Percentiles rank a stretch among this genome's conserved stretches.
Conservation (phyloP, 1,284 basidiomycete species). For the Tilletiopsis washingtonensis region DNA sequence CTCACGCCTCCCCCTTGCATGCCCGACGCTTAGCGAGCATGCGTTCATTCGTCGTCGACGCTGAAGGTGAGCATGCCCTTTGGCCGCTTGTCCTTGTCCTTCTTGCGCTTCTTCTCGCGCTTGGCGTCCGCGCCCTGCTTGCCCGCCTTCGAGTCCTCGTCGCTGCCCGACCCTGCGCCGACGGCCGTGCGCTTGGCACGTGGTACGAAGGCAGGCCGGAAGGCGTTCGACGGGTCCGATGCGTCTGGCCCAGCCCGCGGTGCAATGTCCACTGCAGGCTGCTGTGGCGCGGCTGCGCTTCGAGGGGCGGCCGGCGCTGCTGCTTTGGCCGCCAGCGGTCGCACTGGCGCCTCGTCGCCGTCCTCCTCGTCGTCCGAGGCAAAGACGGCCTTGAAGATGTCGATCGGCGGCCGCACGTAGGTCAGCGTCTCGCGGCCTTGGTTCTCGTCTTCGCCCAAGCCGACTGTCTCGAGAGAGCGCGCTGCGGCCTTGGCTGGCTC, state of each 20-base stretch:
- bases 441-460: conserved; percentile 76
- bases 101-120: background rate
- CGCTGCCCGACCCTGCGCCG: background rate
- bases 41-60: background rate
- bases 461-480: conserved; percentile 51
- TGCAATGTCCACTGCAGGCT: background rate
- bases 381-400: conserved; percentile 73
- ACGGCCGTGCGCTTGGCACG: background rate
- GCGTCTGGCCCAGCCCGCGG: background rate
- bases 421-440: conserved; percentile 78
- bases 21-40: too few relatives aligned
- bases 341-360: conserved; percentile 55
- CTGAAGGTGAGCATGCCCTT: background rate
- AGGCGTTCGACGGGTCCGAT: background rate
- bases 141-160: background rate
- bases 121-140: background rate
- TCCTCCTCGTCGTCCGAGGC: conserved; percentile 65
- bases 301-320: background rate
- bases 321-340: background rate
- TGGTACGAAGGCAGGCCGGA: background rate
- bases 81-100: background rate
- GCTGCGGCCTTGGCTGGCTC: background rate
- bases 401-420: conserved; percentile 76
- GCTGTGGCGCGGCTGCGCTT: background rate
- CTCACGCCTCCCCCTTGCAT: too few relatives aligned